A percentile compares a stretch with the other conserved stretches of the same genome.
phyloP scores from a whole-genome alignment of 2,329 filamentous ascomycete species.

The Pyrenophora graminea region DNA sequence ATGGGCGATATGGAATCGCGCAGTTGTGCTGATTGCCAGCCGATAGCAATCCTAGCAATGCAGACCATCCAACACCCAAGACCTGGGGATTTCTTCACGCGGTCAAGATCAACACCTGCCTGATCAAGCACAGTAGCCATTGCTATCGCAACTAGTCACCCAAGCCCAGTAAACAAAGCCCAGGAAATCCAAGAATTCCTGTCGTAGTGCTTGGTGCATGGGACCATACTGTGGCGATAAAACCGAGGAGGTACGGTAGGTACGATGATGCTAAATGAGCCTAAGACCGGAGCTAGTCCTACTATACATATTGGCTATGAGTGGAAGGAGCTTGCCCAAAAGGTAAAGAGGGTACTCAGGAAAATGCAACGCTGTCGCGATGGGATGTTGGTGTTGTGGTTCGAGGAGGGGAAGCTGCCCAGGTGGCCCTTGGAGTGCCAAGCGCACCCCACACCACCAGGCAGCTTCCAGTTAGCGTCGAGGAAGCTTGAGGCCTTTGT shows the following conservation, averaged over 20 bases:
- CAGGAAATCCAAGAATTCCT: neutral
- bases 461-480: neutral
- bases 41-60: conserved; percentile 1
- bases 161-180: neutral
- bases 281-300: neutral
- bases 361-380: neutral
- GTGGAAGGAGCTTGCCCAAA: neutral
- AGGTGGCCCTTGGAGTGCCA: neutral
- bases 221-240: neutral
- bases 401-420: neutral
- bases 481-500: no score
- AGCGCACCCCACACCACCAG: conserved; percentile 2
- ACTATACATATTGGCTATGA: neutral
- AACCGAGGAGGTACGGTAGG: no score
- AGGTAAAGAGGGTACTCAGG: neutral
- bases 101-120: conserved; percentile 18
- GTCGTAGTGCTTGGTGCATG: neutral
- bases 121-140: conserved; percentile 14
- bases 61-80: neutral
- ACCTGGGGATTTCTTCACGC: conserved; percentile 3
- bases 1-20: neutral
- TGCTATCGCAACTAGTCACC: neutral
- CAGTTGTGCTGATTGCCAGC: neutral
- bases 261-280: no score
- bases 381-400: neutral